Evolutionary conservation across 768 basidiomycete genomes (phyloP), one percentile per base, ranked within the genome.

Genomic region (Suillus alpinus): DNA sequence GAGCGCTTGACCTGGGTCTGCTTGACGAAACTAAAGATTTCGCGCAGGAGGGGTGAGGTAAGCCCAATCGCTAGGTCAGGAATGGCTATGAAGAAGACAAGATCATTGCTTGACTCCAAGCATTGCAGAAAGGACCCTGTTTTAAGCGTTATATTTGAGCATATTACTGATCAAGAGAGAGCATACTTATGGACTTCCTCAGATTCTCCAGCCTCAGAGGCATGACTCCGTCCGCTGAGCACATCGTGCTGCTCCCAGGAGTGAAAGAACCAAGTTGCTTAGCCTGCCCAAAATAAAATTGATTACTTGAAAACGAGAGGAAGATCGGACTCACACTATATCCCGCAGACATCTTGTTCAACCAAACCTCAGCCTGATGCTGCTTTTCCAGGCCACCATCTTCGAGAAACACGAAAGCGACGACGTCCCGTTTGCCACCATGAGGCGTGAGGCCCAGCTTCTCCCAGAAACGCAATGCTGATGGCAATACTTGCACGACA

Each of bases 391-490:
- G 77, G 2, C 79, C 80, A 10, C 79, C 78, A 23, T 85, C 83
- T 65, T 94, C 90, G 58, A 85, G 88, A 51, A 94, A 74, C 0
- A 87, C 83, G 70, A 86, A 91, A 1, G 83, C 83, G 1, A 78
- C 81, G 4, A 90, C 78, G 65, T 94, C 80, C 73, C 94, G 94
- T 60, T 75, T 77, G 7, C 94, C 93, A 39, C 81, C 81, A 51
- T 82, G 80, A 0, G 93, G 93, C 16, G 80, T 78, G 47, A 95
- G 69, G 0, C 90, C 91, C 13, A 94, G 79, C 70, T 92, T 94
- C 65, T 91, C 88, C 92, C 93, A 94, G 71, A 94, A 94, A 2
- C 87, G 81, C 26, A 94, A 68, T 0, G 91, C 88, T 4, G 90
- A 73, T 2, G 91, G 87, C 14, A 84, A 71, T 18, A 91, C 71